A percentile compares a stretch with the other conserved stretches of the same genome.
phyloP scores from a whole-genome alignment of 164 flowering plant genomes.

The Echeveria elegans region DNA sequence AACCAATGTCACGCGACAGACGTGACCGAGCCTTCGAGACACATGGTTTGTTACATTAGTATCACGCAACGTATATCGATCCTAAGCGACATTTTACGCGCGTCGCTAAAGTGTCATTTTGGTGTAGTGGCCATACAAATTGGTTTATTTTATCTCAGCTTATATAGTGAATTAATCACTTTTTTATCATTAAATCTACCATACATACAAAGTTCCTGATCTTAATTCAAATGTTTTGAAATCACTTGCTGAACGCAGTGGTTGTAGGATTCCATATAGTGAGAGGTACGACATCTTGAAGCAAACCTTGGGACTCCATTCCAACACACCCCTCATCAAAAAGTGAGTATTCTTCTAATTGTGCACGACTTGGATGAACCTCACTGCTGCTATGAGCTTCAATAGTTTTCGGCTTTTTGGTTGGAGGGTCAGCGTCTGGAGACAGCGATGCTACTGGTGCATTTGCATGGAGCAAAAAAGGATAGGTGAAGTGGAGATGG shows the following conservation, averaged over 20 bases:
- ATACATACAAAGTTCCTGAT: too few relatives aligned
- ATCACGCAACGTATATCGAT: too few relatives aligned
- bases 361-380: neutral
- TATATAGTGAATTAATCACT: too few relatives aligned
- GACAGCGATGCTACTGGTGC: conserved; percentile 15
- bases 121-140: too few relatives aligned
- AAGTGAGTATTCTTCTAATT: neutral
- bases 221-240: neutral
- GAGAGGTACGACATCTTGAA: conserved; percentile 79
- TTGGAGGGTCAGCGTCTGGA: conserved; percentile 15
- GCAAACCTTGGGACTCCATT: conserved; percentile 48
- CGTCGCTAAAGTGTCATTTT: too few relatives aligned
- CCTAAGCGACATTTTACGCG: too few relatives aligned
- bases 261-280: conserved; percentile 46
- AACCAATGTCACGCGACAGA: too few relatives aligned
- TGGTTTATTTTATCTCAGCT: too few relatives aligned
- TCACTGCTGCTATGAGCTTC: neutral
- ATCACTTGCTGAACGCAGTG: neutral
- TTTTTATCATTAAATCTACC: neutral
- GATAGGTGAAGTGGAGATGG: conserved; percentile 77
- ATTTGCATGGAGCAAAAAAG: conserved; percentile 29
- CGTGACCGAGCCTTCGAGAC: too few relatives aligned
- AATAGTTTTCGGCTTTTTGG: conserved; percentile 31
- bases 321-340: conserved; percentile 11
- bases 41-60: too few relatives aligned